Conservation (phyloP, 176 grass and related monocot species). For the Raddia distichophylla region DNA sequence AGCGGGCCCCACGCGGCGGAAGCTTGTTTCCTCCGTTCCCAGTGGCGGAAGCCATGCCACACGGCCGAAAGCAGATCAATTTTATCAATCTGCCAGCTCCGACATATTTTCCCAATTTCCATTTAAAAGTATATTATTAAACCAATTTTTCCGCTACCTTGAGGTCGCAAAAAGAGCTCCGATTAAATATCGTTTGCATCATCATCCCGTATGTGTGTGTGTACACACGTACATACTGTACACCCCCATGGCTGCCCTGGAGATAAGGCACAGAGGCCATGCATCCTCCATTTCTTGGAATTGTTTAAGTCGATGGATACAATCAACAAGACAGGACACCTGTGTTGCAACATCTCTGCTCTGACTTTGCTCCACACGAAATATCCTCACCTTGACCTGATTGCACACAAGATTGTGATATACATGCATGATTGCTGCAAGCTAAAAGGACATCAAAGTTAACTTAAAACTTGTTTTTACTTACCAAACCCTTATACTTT, state of each 20-base stretch:
- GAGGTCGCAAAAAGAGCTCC: constrained; percentile 13
- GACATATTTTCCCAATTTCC: no score
- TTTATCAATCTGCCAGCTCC: no score
- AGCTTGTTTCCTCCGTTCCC: no score
- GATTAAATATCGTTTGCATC: constrained; percentile 36
- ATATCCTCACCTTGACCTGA: constrained; percentile 47
- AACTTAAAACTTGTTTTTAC: neutral
- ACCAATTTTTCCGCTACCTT: no score
- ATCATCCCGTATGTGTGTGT: constrained; percentile 4
- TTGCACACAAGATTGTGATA: constrained; percentile 38
- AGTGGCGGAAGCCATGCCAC: no score
- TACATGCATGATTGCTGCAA: constrained; percentile 41
- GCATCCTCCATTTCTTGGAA: constrained; percentile 33
- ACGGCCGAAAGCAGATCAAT: no score
- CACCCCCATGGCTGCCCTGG: constrained; percentile 42
- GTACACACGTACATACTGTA: neutral
- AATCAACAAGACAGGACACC: constrained; percentile 41
- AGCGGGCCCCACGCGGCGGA: no score
- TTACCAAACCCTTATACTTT: constrained; percentile 34
- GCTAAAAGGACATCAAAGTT: constrained; percentile 19
- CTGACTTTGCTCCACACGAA: constrained; percentile 43
- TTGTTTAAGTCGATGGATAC: constrained; percentile 10
- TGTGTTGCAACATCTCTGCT: constrained; percentile 40
- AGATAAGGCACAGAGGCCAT: constrained; percentile 61
- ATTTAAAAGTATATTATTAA: no score